phyloP scores from a whole-genome alignment of 441 rosid species.

The Mallotus repandus region DNA sequence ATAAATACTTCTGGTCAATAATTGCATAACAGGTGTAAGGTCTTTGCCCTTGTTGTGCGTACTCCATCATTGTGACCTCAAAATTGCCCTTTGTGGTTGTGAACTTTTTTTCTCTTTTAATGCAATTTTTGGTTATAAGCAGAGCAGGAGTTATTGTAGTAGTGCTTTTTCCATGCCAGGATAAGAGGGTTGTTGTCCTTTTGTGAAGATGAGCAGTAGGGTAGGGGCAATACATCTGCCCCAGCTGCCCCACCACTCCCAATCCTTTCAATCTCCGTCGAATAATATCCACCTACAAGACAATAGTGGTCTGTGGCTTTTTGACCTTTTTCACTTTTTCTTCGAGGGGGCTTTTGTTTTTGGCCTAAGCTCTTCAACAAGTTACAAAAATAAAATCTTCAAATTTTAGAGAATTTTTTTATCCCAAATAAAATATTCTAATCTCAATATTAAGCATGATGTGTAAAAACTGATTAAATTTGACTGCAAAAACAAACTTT shows the following conservation, averaged over 20 bases:
- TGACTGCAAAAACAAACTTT: too few species aligned
- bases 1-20: neutral
- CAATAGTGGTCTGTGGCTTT: neutral
- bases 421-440: too few species aligned
- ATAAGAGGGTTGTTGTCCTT: neutral
- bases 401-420: too few species aligned
- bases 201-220: neutral
- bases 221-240: neutral
- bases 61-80: neutral
- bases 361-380: neutral
- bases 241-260: neutral
- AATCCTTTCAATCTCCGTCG: neutral
- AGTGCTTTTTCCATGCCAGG: neutral
- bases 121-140: neutral
- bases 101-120: neutral
- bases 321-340: neutral
- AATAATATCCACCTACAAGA: neutral
- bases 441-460: too few species aligned
- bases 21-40: conserved; percentile 14
- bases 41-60: neutral
- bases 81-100: neutral
- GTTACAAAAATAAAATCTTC: neutral
- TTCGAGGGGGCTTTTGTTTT: too few species aligned
- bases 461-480: too few species aligned
- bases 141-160: neutral